Conservation (phyloP, 106 monocot species). For the Chionographis japonica region DNA sequence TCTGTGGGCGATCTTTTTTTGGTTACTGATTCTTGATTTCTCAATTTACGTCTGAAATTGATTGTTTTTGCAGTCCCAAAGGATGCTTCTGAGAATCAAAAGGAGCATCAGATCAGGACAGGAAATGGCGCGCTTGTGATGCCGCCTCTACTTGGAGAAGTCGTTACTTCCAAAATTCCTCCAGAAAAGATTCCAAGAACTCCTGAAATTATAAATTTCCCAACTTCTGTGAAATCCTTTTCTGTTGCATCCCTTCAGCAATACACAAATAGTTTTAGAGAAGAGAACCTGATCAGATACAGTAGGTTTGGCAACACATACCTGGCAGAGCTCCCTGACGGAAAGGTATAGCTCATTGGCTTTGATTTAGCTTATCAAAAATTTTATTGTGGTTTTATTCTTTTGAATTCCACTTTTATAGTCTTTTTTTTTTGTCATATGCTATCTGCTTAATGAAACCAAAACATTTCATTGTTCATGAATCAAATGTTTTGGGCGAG, state of each 20-base stretch:
- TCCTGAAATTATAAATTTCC: conserved; percentile 16
- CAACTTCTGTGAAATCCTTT: conserved; percentile 43
- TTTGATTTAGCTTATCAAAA: too few species aligned
- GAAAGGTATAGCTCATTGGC: conserved; percentile 34
- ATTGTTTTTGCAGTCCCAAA: conserved; percentile 12
- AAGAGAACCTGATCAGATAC: conserved; percentile 51
- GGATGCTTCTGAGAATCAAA: conserved; percentile 18
- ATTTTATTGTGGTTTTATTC: too few species aligned
- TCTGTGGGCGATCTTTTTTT: neutral
- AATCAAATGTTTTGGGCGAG: too few species aligned
- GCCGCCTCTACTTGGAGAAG: conserved; percentile 15
- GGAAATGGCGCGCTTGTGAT: conserved; percentile 5
- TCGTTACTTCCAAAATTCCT: conserved; percentile 2
- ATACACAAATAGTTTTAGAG: conserved; percentile 65
- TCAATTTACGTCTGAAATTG: too few species aligned
- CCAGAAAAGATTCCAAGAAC: conserved; percentile 12
- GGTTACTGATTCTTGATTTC: neutral
- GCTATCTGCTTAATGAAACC: too few species aligned
- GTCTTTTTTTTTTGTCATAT: too few species aligned
- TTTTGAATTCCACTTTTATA: too few species aligned
- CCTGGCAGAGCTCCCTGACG: conserved; percentile 40
- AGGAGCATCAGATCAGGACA: conserved; percentile 16
- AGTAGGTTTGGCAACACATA: conserved; percentile 46
- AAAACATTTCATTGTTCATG: too few species aligned
- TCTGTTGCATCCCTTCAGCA: conserved; percentile 73